These are phyloP conservation scores for Parsonsia alboflavescens DNA, from an alignment of 257 asterid genomes.

Conservation along the genomic window DNA sequence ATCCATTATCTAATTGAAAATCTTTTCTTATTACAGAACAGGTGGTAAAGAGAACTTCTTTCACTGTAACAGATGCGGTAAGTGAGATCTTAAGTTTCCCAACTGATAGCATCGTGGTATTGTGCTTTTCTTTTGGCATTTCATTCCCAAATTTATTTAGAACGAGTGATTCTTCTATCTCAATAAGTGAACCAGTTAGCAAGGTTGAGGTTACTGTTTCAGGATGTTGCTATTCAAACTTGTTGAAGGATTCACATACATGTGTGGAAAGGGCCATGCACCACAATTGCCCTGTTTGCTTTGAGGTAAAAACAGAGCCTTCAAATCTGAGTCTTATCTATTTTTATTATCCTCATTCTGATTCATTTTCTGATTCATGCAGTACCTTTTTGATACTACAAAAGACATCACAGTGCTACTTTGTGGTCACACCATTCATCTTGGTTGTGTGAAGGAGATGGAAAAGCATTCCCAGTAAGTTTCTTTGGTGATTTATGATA, in stretches of 20 bases:
- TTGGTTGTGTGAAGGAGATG: constrained; percentile 60
- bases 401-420: constrained; percentile 45
- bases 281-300: constrained; percentile 72
- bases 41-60: constrained; percentile 71
- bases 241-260: constrained; percentile 51
- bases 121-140: too few species aligned
- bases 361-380: constrained; percentile 11
- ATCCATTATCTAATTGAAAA: neutral
- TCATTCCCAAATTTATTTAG: neutral
- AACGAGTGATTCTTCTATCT: neutral
- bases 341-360: neutral
- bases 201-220: constrained; percentile 5
- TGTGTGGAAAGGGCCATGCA: constrained; percentile 80
- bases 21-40: constrained; percentile 34
- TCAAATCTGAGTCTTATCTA: neutral
- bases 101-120: neutral
- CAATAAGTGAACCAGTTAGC: neutral
- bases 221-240: constrained; percentile 68
- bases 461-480: constrained; percentile 53
- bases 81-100: constrained; percentile 4
- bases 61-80: constrained; percentile 71
- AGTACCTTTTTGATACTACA: constrained; percentile 61
- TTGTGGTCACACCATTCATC: constrained; percentile 69
- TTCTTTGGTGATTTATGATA: neutral
- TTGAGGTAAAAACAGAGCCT: constrained; percentile 41